Evolutionary conservation across 116 monocot genomes (phyloP), one percentile per base, ranked within the genome.

Genomic region (Phalaenopsis hybrid): DNA sequence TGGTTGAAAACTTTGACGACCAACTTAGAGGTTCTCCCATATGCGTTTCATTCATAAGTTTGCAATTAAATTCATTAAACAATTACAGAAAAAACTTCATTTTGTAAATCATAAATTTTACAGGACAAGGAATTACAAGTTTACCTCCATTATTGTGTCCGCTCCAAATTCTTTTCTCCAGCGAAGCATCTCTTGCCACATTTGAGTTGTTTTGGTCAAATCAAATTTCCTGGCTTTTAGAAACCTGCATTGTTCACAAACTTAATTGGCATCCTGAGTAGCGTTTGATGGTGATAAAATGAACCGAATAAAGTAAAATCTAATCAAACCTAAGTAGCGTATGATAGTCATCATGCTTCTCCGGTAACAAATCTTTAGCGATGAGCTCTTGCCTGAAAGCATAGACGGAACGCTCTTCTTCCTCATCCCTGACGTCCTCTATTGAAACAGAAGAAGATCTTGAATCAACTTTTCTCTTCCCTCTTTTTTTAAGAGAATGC

Each of bases 301-400:
- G 7, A 46, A 8, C 0, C 0, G 6, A 48, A 75, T 45, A 4
- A 15, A 15, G 15, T 20, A 45, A 3, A 20, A 48, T 31, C 37
- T 16, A 58, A 61, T 23, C 20, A 25, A 48, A 89, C 87, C 89
- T 82, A 46, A 89, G 87, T 74, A 89, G 75, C 49, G 78, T 87
- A 59, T 89, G 89, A 76, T 89, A 89, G 83, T 89, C 87, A 69
- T 89, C 89, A 79, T 87, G 87, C 48, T 81, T 85, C 34, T 83
- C 81, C 17, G 89, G 87, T 78, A 89, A 78, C 58, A 87, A 81
- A 25, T 83, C 79, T 57, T 83, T 83, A 13, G 83, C 81, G 75
- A 85, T 77, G 46, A 89, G 85, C 11, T 81, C 80, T 61, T 85
- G 85, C 78, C 87, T 79, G 23, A 89, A 89, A 1, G 81, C 81